Conservation (phyloP, 2,329 filamentous ascomycete genomes). For the Colletotrichum graminicola region DNA sequence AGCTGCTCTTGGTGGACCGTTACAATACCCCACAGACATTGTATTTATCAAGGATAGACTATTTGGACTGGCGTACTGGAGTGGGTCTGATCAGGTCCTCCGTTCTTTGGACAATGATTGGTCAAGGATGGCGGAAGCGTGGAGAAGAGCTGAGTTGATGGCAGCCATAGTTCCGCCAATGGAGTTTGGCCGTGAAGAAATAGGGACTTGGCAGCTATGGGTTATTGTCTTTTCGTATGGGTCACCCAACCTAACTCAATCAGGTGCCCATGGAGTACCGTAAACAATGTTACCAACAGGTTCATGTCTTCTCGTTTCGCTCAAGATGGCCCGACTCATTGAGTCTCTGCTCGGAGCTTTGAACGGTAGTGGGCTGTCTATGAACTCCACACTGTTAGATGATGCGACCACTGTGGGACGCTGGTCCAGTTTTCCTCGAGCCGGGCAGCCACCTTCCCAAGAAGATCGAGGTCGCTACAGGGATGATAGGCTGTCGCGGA, state of each 20-base stretch:
- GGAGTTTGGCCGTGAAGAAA: background rate
- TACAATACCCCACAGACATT: fast-evolving
- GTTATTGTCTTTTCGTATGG: slow-evolving; percentile 2
- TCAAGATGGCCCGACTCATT: too few species aligned
- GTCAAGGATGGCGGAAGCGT: background rate
- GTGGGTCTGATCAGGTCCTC: background rate
- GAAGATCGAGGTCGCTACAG: background rate
- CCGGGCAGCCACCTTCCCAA: background rate
- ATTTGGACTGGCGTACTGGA: too few species aligned
- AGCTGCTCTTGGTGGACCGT: slow-evolving; percentile 15
- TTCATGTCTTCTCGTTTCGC: too few species aligned
- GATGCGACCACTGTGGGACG: slow-evolving; percentile 8
- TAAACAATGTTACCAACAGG: background rate
- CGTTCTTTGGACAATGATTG: background rate
- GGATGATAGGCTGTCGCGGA: background rate
- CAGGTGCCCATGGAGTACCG: background rate
- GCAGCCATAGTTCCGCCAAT: background rate
- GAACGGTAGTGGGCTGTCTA: background rate
- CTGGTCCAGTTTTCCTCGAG: slow-evolving; percentile 6
- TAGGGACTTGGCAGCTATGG: background rate
- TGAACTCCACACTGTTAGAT: slow-evolving; percentile 12
- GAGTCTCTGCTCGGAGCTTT: background rate
- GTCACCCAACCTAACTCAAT: background rate
- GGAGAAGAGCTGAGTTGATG: background rate
- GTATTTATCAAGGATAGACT: background rate